phyloP scores from a whole-genome alignment of 1,284 basidiomycete species.

The Phlebopus sp. region DNA sequence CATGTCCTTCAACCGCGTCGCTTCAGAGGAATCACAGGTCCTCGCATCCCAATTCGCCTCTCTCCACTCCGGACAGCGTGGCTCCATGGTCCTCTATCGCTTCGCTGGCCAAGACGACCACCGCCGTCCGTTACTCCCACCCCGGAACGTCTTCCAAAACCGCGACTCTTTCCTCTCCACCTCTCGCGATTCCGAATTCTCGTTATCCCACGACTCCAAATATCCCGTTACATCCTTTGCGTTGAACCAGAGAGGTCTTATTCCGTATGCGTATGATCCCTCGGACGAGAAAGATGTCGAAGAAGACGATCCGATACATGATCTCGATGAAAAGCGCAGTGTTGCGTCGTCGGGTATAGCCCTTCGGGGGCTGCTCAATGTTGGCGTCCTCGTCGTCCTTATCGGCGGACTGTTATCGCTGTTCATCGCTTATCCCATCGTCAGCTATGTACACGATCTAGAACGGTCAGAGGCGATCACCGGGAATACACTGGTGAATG shows the following conservation, averaged over 20 bases:
- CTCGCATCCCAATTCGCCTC: conserved; percentile 26
- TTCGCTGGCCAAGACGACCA: conserved; percentile 45
- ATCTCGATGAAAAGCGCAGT: conserved; percentile 40
- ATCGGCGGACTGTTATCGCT: conserved; percentile 52
- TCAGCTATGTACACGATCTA: conserved; percentile 30
- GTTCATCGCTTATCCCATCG: conserved; percentile 79
- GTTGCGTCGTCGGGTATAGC: conserved; percentile 36
- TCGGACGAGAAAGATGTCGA: conserved; percentile 56
- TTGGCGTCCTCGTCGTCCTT: conserved; percentile 53
- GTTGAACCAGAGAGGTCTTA: conserved; percentile 44
- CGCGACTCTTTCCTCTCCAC: conserved; percentile 42
- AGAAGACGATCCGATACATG: conserved; percentile 62
- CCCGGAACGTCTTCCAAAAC: conserved; percentile 18
- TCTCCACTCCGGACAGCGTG: conserved; percentile 32
- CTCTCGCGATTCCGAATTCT: conserved; percentile 51
- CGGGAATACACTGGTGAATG: conserved; percentile 66
- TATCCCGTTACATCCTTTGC: conserved; percentile 51
- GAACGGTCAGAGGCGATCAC: conserved; percentile 39
- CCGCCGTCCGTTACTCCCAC: conserved; percentile 20
- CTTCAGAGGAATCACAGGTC: conserved; percentile 48
- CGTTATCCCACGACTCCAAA: conserved; percentile 58
- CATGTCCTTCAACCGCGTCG: conserved; percentile 38
- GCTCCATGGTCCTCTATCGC: conserved; percentile 68
- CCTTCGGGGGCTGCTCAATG: conserved; percentile 53
- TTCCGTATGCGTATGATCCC: conserved; percentile 70